Evolutionary conservation across 352 stramenopile species (phyloP), one percentile per base, ranked within the genome.

Genomic region (Globisporangium splendens): DNA sequence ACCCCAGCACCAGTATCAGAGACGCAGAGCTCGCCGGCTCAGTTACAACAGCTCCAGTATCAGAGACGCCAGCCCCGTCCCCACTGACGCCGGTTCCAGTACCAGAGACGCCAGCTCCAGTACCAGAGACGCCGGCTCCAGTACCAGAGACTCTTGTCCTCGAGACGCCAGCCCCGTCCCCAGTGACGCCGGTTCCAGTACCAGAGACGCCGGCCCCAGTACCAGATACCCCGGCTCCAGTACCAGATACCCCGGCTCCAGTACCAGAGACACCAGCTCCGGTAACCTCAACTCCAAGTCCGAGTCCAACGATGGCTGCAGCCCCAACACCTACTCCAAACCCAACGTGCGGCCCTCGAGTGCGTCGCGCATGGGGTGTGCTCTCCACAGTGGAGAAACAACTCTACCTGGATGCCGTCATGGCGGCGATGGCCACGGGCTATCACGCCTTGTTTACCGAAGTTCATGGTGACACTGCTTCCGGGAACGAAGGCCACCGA

Each of bases 371-470:
- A 0, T 92, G 83, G 83, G 64, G 65, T 0, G 31, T 61, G 0
- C 70, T 89, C 21, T 61, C 70, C 1, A 20, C 66, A 0, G 41
- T 48, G 18, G 83, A 92, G 20, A 88, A 89, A 56, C 65, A 76
- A 55, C 70, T 89, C 12, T 90, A 89, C 60, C 60, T 72, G 13
- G 70, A 89, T 49, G 82, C 82, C n/a, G 70, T 92, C 31, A 63
- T 65, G 13, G 57, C 59, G 5, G 66, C 83, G 20, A 92, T 92
- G 73, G 46, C 53, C 0, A 69, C 48, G 78, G 79, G 1, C 75
- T 75, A 31, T 48, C 79, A 89, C 50, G 64, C 71, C 1, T 53
- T 87, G 0, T 92, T 92, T 54, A 59, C 66, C 39, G 77, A 88
- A 59, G 64, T 89, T 1, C 70, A 83, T 38, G 69, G 69, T 21